These are phyloP conservation scores for Leccinum rimulosum DNA, from an alignment of 768 basidiomycete genomes.

Conservation along the genomic window DNA sequence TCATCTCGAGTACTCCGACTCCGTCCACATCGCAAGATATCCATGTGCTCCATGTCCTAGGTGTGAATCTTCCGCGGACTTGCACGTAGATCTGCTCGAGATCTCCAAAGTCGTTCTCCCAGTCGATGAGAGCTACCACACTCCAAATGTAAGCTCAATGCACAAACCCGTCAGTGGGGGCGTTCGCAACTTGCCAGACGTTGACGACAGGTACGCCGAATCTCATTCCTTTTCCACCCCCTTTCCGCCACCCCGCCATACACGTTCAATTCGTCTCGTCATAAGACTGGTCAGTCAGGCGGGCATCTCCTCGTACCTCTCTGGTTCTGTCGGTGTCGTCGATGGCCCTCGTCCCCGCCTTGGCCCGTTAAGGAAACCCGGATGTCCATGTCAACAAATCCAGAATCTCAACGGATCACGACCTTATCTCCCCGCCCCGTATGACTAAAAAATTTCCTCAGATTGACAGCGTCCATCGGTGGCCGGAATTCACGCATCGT, in stretches of 20 bases:
- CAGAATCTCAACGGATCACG: slow-evolving; percentile 30
- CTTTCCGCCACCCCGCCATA: slow-evolving; percentile 22
- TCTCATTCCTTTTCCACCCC: slow-evolving; percentile 28
- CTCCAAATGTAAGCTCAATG: slow-evolving; percentile 22
- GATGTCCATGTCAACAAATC: not conserved
- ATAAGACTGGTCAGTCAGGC: not conserved
- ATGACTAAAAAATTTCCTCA: slow-evolving; percentile 9
- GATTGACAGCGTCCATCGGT: slow-evolving; percentile 15
- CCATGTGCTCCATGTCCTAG: slow-evolving; percentile 27
- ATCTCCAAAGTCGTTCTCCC: slow-evolving; percentile 22
- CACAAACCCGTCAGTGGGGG: slow-evolving; percentile 4
- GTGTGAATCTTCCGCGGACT: slow-evolving; percentile 34
- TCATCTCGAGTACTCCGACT: slow-evolving; percentile 28
- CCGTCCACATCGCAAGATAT: slow-evolving; percentile 31
- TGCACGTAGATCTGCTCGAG: slow-evolving; percentile 26
- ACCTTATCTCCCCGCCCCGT: slow-evolving; percentile 29
- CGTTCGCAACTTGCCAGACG: slow-evolving; percentile 12
- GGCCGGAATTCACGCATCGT: slow-evolving; percentile 18
- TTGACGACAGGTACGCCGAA: slow-evolving; percentile 14
- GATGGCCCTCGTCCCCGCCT: slow-evolving; percentile 1
- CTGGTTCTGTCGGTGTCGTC: slow-evolving; percentile 17
- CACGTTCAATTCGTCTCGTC: slow-evolving; percentile 10
- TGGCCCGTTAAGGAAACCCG: slow-evolving; percentile 7
- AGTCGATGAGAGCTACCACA: slow-evolving; percentile 12
- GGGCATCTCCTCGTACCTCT: slow-evolving; percentile 7